These are phyloP conservation scores for Geoglossum glabrum DNA, from an alignment of 495 filamentous ascomycete genomes.

Conservation along the genomic window DNA sequence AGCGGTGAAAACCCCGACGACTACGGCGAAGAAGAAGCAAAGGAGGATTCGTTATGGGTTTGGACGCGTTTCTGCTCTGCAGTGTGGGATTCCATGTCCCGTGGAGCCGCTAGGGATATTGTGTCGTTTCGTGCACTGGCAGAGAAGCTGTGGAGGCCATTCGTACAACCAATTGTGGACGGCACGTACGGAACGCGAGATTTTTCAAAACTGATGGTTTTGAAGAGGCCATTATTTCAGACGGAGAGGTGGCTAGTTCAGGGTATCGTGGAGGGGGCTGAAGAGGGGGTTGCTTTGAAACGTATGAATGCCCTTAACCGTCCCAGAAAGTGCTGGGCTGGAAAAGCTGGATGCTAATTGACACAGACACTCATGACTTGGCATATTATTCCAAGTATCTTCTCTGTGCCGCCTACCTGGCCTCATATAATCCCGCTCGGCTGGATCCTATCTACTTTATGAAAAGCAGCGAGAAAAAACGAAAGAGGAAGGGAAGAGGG, in stretches of 20 bases:
- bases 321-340: background rate
- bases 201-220: constrained; percentile 61
- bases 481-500: constrained; percentile 23
- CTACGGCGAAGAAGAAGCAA: constrained; percentile 31
- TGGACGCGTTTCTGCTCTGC: constrained; percentile 61
- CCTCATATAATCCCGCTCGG: constrained; percentile 66
- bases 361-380: constrained; percentile 21
- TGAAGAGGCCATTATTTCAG: constrained; percentile 54
- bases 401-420: constrained; percentile 73
- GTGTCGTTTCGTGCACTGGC: constrained; percentile 36
- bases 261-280: background rate
- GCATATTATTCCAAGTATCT: constrained; percentile 69
- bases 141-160: constrained; percentile 44
- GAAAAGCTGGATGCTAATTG: background rate
- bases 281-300: background rate
- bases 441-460: constrained; percentile 72
- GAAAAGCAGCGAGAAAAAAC: constrained; percentile 44
- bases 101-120: constrained; percentile 43
- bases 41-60: constrained; percentile 28
- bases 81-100: constrained; percentile 52
- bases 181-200: constrained; percentile 51
- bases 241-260: constrained; percentile 40
- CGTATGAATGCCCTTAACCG: background rate
- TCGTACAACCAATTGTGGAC: constrained; percentile 42
- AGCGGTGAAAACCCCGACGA: constrained; percentile 27